Conservation (phyloP, 164 flowering plant genomes). For the grape (Vitis vinifera) region ASM3070453v1 NC_081816.1:8240001-8240500, state of each 20-base stretch:
- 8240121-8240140: conserved; percentile 3
- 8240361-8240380: neutral
- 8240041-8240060: conserved; percentile 19
- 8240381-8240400: conserved; percentile 1
- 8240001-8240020: neutral
- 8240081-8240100: conserved; percentile 12
- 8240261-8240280: conserved; percentile 3
- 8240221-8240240: neutral
- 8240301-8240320: neutral
- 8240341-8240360: conserved; percentile 5
- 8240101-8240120: conserved; percentile 6
- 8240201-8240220: neutral
- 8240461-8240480: conserved; percentile 19
- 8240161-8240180: neutral
- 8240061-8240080: conserved; percentile 11
- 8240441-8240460: conserved; percentile 10
- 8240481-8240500: too few species aligned
- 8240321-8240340: neutral
- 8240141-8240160: conserved; percentile 14
- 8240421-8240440: neutral
- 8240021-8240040: conserved; percentile 20
- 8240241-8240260: neutral
- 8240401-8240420: conserved; percentile 5
- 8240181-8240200: conserved; percentile 4
- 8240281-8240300: conserved; percentile 3